Conservation (phyloP, 179 eudicot genomes). For the Corrigiola litoralis region DNA sequence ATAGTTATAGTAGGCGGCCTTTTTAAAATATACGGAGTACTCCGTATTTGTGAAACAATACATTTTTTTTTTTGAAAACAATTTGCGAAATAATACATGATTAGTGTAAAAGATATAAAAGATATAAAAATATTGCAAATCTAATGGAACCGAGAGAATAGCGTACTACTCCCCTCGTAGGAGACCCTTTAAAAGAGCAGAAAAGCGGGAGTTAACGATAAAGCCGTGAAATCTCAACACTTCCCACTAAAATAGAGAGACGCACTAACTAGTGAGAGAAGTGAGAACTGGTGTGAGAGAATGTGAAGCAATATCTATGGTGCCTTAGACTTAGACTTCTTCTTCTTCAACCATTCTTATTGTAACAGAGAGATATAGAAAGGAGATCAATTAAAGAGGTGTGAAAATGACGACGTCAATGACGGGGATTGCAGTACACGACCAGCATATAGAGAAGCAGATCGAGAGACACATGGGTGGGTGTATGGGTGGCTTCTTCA, state of each 20-base stretch:
- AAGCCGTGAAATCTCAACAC: slow-evolving; percentile 23
- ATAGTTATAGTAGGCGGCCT: too few species aligned
- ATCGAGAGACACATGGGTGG: slow-evolving; percentile 81
- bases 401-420: slow-evolving; percentile 49
- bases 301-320: slow-evolving; percentile 24
- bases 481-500: slow-evolving; percentile 87
- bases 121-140: too few species aligned
- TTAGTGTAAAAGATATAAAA: too few species aligned
- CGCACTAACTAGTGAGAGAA: slow-evolving; percentile 1
- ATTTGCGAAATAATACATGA: too few species aligned
- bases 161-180: neutral
- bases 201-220: slow-evolving; percentile 63
- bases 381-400: neutral
- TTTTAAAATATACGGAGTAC: too few species aligned
- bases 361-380: neutral
- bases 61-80: too few species aligned
- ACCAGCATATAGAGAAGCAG: slow-evolving; percentile 62
- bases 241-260: neutral
- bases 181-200: slow-evolving; percentile 47
- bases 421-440: slow-evolving; percentile 38
- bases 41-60: too few species aligned
- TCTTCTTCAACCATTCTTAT: too few species aligned
- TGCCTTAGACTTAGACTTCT: too few species aligned
- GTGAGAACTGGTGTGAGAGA: too few species aligned
- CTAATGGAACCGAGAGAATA: too few species aligned